Evolutionary conservation across 352 stramenopile genomes (phyloP).

Genomic region (Hyaloperonospora arabidopsidis): DNA sequence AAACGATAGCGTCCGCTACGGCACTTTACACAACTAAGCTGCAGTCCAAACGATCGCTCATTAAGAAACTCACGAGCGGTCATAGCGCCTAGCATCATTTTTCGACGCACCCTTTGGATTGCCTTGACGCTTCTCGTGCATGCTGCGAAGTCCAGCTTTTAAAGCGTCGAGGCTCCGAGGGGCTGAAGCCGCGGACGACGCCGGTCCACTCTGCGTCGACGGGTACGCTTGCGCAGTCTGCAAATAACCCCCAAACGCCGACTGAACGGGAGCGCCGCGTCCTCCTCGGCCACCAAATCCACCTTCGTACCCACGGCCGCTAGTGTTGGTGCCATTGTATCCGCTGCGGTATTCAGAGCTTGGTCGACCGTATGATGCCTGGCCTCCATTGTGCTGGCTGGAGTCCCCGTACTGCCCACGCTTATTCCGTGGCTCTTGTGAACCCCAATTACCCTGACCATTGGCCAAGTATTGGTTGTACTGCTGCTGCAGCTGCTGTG

Average conservation of each 20-base stretch:
- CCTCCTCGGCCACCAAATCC: slow-evolving; percentile 25
- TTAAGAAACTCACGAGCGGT: slow-evolving; percentile 30
- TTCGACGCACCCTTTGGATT: slow-evolving; percentile 17
- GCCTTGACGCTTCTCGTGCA: slow-evolving; percentile 65
- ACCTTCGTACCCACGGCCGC: slow-evolving; percentile 25
- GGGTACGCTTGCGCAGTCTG: slow-evolving; percentile 44
- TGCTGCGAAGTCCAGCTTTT: slow-evolving; percentile 76
- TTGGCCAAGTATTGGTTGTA: slow-evolving; percentile 78
- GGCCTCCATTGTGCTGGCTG: slow-evolving; percentile 20
- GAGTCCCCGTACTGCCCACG: slow-evolving; percentile 44
- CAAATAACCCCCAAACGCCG: slow-evolving; percentile 49
- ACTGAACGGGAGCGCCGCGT: slow-evolving; percentile 50
- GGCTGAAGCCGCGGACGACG: slow-evolving; percentile 21
- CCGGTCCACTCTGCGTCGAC: slow-evolving; percentile 29
- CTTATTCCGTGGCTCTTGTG: slow-evolving; percentile 73
- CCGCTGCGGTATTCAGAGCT: slow-evolving; percentile 26
- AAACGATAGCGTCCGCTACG: no score
- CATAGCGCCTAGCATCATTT: slow-evolving; percentile 37
- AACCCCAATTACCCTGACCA: slow-evolving; percentile 69
- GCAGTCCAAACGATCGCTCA: slow-evolving; percentile 5
- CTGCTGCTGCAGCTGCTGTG: slow-evolving; percentile 36
- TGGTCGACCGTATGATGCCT: slow-evolving; percentile 27
- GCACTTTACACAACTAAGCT: slow-evolving; percentile 20
- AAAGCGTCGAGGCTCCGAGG: slow-evolving; percentile 59
- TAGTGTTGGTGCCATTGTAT: slow-evolving; percentile 13